Evolutionary conservation across 257 asterid species (phyloP).

Genomic region (Solanum chilense): DNA sequence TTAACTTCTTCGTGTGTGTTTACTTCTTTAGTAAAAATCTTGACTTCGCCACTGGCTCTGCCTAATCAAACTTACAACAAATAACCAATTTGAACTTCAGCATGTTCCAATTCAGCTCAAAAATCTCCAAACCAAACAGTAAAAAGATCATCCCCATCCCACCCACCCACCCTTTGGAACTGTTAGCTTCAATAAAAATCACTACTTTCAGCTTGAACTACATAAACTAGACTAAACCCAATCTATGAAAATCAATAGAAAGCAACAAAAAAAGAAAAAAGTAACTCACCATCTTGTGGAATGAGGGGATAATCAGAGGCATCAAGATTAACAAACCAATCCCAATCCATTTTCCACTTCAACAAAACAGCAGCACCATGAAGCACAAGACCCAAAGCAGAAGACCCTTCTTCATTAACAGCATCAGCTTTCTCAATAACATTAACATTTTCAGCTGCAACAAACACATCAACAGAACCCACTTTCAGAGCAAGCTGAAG

Average conservation of each 20-base stretch:
- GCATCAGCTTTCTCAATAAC: conserved; percentile 19
- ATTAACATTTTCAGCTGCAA: conserved; percentile 22
- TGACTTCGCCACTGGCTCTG: too few relatives aligned
- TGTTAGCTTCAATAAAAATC: neutral
- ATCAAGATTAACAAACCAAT: conserved; percentile 32
- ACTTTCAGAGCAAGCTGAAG: conserved; percentile 18
- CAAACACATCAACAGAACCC: conserved; percentile 15
- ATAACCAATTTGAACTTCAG: neutral
- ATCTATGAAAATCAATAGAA: neutral
- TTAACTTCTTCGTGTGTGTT: neutral
- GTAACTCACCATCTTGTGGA: conserved; percentile 24
- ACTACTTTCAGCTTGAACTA: neutral
- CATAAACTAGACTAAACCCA: neutral
- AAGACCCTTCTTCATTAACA: conserved; percentile 21
- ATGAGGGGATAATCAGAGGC: conserved; percentile 34
- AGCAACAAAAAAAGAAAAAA: neutral
- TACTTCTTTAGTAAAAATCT: neutral
- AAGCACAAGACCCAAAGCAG: conserved; percentile 18
- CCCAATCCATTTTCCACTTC: conserved; percentile 32
- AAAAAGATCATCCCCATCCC: neutral
- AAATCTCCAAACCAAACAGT: neutral
- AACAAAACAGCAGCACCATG: conserved; percentile 29
- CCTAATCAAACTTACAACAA: neutral
- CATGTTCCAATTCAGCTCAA: neutral
- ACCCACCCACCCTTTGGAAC: neutral